Percentiles rank a stretch among this genome's conserved stretches.
Conservation (phyloP, 208 protist species). For the Cochliopodium minus region DNA sequence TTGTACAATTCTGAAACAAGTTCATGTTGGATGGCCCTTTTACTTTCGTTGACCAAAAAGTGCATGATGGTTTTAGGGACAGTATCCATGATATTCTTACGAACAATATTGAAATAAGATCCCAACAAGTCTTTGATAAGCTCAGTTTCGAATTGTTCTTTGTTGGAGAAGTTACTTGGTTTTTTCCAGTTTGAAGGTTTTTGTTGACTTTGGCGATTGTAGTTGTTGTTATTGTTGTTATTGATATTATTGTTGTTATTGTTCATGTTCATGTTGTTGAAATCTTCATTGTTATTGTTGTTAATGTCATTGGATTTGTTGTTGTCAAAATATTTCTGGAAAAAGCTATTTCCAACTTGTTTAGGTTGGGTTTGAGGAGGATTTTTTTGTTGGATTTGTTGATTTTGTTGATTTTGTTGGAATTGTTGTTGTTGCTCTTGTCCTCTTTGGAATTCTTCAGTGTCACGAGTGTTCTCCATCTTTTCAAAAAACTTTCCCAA, state of each 20-base stretch:
- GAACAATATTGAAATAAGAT: constrained; percentile 47
- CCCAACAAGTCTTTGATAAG: constrained; percentile 26
- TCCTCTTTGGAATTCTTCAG: not conserved
- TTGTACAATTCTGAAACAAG: constrained; percentile 77
- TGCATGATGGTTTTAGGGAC: constrained; percentile 94
- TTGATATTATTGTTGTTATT: not conserved
- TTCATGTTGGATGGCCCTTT: constrained; percentile 69
- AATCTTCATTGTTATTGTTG: not conserved
- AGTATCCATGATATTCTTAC: constrained; percentile 32
- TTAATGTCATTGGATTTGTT: not conserved
- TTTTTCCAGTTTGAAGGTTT: not conserved
- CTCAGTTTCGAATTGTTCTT: constrained; percentile 16
- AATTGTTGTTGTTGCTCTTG: constrained; percentile 17
- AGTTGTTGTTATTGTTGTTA: not conserved
- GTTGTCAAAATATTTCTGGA: not conserved
- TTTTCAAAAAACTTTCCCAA: not conserved
- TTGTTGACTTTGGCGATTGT: not conserved
- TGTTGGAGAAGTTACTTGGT: not conserved
- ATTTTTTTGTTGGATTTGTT: not conserved
- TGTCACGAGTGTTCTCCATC: too few species aligned
- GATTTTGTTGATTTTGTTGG: constrained; percentile 10
- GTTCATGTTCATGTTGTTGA: not conserved
- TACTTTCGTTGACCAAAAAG: constrained; percentile 80
- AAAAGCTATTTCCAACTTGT: not conserved
- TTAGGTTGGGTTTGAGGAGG: not conserved